Evolutionary conservation across 768 basidiomycete species (phyloP), one percentile per base, ranked within the genome.

Genomic region (Leccinum fibrillosum): DNA sequence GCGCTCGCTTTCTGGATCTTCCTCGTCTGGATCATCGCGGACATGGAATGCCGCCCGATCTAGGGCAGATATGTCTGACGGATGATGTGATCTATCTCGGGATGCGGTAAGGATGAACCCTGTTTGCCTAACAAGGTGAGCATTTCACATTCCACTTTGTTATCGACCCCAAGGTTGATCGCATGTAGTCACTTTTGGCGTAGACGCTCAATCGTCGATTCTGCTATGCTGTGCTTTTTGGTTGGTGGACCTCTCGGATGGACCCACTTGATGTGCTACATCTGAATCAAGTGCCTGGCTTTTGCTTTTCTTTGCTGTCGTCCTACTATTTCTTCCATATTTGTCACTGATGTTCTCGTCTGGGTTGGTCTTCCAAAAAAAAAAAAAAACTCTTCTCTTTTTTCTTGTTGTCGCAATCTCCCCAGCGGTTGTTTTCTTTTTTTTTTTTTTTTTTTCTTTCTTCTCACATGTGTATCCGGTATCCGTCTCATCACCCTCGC

Each of bases 11-110:
- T 56, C 62, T 3, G 60, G 49, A 21, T 60, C 61, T n/a, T 37
- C 56, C 1, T 62, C 69, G 2, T 70, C 66, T 5, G 59, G 57
- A 6, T 68, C 62, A 28, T 63, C 72, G 23, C 70, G 45, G 21
- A 64, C 62, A 28, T 66, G 63, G 59, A 57, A 58, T 5, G 48
- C 49, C 21, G 19, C 52, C 12, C 59, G 56, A 50, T 62, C 55
- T n/a, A 49, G 59, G 59, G 26, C 60, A 28, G 13, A 56, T 52
- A 37, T 34, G 49, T 39, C 19, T 47, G 55, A 66, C 37, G 49
- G 26, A 42, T 42, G 55, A 55, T 32, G 48, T 53, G 35, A 15
- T 13, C 49, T 34, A 44, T 19, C 42, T 19, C 42, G 42, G 42
- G 42, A 44, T 44, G 19, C 42, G 19, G 42, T 44, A 44, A 44